Percentiles rank a stretch among this genome's conserved stretches.
These are phyloP conservation scores for Neospora caninum DNA, from an alignment of 169 alveolate genomes.

Conservation along the genomic window DNA sequence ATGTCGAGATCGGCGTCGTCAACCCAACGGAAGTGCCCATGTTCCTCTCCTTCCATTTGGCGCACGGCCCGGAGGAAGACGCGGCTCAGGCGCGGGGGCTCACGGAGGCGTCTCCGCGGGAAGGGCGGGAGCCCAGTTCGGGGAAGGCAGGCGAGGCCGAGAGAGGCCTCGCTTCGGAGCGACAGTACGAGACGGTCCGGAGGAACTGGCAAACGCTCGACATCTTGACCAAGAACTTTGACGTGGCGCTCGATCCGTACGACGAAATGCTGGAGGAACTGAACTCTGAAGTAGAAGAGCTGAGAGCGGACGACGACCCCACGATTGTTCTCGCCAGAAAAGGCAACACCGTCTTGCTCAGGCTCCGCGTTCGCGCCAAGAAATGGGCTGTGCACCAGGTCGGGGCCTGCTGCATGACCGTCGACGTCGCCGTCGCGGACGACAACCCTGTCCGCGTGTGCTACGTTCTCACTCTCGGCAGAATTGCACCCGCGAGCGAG, in stretches of 20 bases:
- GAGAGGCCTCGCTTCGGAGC: too few species aligned
- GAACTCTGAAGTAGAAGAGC: not conserved
- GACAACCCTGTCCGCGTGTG: not conserved
- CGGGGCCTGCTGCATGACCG: conserved; percentile 23
- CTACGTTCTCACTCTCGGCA: not conserved
- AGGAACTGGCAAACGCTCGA: conserved; percentile 45
- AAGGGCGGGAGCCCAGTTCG: not conserved
- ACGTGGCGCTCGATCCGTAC: conserved; percentile 29
- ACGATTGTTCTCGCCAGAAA: not conserved
- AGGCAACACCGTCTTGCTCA: conserved; percentile 13
- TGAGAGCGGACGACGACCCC: not conserved
- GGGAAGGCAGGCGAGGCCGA: not conserved
- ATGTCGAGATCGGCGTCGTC: not conserved
- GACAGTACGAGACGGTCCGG: not conserved
- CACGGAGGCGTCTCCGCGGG: not conserved
- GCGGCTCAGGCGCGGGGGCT: not conserved
- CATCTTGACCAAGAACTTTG: not conserved
- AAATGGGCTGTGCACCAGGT: not conserved
- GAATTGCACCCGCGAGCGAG: not conserved
- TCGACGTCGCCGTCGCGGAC: not conserved
- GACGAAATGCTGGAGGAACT: conserved; percentile 49
- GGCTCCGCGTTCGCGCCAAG: conserved; percentile 30
- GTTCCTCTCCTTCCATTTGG: not conserved
- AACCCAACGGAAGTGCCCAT: conserved; percentile 50
- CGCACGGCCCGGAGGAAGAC: not conserved